These are phyloP conservation scores for Capsicum pubescens DNA, from an alignment of 257 asterid genomes.

Conservation along the genomic window DNA sequence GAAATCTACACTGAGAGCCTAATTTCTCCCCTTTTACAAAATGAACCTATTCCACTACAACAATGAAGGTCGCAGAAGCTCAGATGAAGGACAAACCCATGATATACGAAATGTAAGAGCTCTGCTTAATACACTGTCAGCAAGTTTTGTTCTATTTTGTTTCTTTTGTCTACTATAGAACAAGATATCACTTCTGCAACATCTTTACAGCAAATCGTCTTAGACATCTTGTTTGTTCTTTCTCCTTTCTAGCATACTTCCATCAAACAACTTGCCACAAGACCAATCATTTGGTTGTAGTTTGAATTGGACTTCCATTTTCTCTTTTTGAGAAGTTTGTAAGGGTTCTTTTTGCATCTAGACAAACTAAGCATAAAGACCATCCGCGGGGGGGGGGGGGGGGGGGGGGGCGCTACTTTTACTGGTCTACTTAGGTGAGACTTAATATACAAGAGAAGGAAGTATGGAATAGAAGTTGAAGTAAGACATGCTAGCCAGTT, in stretches of 20 bases:
- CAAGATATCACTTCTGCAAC: not conserved
- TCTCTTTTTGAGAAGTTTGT: slow-evolving; percentile 1
- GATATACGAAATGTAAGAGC: not conserved
- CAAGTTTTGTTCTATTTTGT: not conserved
- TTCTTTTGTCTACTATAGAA: not conserved
- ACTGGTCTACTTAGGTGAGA: not conserved
- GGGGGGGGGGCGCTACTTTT: not conserved
- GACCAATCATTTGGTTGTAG: not conserved
- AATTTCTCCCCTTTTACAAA: slow-evolving; percentile 33
- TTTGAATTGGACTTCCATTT: not conserved
- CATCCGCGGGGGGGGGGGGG: too few relatives aligned
- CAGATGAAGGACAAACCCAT: not conserved
- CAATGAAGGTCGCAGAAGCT: slow-evolving; percentile 11
- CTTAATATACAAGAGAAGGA: not conserved
- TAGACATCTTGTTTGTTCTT: not conserved
- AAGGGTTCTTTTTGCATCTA: not conserved
- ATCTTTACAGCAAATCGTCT: not conserved
- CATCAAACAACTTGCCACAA: not conserved
- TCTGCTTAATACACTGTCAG: not conserved
- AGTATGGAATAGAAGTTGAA: not conserved
- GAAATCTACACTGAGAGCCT: slow-evolving; percentile 52
- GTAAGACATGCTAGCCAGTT: not conserved
- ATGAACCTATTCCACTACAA: not conserved
- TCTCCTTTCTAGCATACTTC: not conserved
- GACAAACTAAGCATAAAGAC: not conserved